Base-by-base conservation (phyloP, 441 rosid species). In the Brassica hybrid region DNA sequence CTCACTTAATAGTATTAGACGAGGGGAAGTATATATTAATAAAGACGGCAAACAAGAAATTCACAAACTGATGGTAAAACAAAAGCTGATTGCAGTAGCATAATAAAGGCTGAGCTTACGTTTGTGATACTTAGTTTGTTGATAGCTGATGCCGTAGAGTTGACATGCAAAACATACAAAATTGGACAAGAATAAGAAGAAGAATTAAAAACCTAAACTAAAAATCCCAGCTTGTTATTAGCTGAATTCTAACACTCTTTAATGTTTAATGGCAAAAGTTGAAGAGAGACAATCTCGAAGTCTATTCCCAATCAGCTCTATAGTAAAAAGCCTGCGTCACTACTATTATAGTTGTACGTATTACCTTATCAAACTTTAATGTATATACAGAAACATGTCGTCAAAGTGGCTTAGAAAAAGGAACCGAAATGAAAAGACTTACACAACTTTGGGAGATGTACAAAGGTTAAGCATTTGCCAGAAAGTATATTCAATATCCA, bases 391-490 rank as follows among this genome's bases (percentile, higher is more conserved):
- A 27, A 27, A 27, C 6, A 27, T 27, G 32, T 27, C 32, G 0
- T 27, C 30, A 27, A 27, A 27, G 32, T 27, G 32, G 32, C 32
- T 27, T 27, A 27, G 6, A 27, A 27, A 27, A 5, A 27, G 32
- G 32, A 27, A 21, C 23, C 23, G 23, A 93, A 27, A 27, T 27
- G 6, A 12, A 30, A 11, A 14, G 60, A 60, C 98, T 88, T 84
- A 94, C 98, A 96, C 98, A 57, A 92, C 97, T 90, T 94, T 96
- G 2, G 99, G 98, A 43, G 98, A 94, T 76, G 97, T 90, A 85
- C 98, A 96, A n/a, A 96, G 90, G 81, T 89, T 91, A 83, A 94
- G 93, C 98, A 96, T 96, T 90, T 91, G 98, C 99, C 98, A 94
- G 85, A 96, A 94, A 63, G 98, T 92, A 84, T 94, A 96, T 71